phyloP scores from a whole-genome alignment of 2,329 filamentous ascomycete genomes.

The Magnaporthiopsis rhizophila region DNA sequence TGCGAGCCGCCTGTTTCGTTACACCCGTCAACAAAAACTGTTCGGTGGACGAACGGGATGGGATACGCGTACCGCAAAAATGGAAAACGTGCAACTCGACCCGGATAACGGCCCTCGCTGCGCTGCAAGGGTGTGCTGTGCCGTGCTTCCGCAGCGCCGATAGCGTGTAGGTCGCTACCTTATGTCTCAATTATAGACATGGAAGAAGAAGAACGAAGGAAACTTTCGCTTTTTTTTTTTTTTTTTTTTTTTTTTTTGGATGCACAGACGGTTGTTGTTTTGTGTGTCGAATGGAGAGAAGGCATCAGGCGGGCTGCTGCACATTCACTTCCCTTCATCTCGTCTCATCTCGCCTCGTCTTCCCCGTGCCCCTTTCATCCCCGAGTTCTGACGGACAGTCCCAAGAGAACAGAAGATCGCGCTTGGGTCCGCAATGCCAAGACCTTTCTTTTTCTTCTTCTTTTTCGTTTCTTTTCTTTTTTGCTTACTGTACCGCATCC shows the following conservation, averaged over 20 bases:
- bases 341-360: not conserved
- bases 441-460: too few species aligned
- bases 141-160: not conserved
- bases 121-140: too few species aligned
- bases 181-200: not conserved
- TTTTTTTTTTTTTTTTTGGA: not conserved
- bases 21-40: not conserved
- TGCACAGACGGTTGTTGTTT: not conserved
- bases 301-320: not conserved
- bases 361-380: too few species aligned
- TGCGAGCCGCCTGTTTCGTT: not conserved
- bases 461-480: too few species aligned
- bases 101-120: too few species aligned
- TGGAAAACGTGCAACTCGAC: not conserved
- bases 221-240: not conserved
- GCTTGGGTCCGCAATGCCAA: too few species aligned
- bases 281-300: not conserved
- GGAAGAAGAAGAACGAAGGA: not conserved
- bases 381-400: too few species aligned
- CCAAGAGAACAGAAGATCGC: too few species aligned
- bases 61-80: not conserved
- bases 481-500: too few species aligned
- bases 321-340: not conserved
- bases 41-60: too few species aligned
- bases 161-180: not conserved